These are phyloP conservation scores for Kingdonia uniflora DNA, from an alignment of 164 flowering plant genomes.

Conservation along the genomic window DNA sequence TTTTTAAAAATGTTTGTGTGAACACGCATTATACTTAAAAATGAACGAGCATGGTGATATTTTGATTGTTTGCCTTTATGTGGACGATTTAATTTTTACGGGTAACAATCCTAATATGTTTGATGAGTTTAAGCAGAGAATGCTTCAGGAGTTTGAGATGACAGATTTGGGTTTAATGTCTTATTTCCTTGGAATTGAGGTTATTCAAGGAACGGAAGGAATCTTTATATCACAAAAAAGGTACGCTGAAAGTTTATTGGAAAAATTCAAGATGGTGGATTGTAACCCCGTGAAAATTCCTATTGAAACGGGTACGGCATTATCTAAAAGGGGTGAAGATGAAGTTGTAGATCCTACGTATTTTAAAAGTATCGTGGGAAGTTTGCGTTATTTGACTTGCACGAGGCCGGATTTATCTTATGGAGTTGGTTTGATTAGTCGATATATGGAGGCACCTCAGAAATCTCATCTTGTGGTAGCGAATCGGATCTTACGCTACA, in stretches of 20 bases:
- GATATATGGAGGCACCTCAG: background rate
- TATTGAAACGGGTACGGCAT: background rate
- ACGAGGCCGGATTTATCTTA: constrained; percentile 2
- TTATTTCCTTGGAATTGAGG: constrained; percentile 2
- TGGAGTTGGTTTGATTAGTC: constrained; percentile 3
- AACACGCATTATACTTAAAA: background rate
- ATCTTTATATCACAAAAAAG: constrained; percentile 1
- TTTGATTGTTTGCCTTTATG: background rate
- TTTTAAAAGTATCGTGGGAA: constrained; percentile 5
- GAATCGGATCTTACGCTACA: constrained; percentile 2
- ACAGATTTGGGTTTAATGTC: constrained; percentile 1
- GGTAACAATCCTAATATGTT: constrained; percentile 1
- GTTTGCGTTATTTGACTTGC: constrained; percentile 5
- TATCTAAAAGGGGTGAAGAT: background rate
- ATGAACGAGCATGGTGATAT: background rate
- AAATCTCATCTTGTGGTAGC: background rate
- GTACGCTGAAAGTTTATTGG: too few species aligned
- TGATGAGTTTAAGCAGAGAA: background rate
- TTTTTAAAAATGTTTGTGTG: background rate
- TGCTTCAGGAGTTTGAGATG: constrained; percentile 1
- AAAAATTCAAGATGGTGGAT: too few species aligned
- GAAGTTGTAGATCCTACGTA: background rate
- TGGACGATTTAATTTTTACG: constrained; percentile 1
- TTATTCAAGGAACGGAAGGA: background rate
- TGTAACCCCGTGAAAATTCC: too few species aligned